Percentiles rank a stretch among this genome's conserved stretches.
These are phyloP conservation scores for Petunia axillaris DNA, from an alignment of 257 asterid species.

Conservation along the genomic window DNA sequence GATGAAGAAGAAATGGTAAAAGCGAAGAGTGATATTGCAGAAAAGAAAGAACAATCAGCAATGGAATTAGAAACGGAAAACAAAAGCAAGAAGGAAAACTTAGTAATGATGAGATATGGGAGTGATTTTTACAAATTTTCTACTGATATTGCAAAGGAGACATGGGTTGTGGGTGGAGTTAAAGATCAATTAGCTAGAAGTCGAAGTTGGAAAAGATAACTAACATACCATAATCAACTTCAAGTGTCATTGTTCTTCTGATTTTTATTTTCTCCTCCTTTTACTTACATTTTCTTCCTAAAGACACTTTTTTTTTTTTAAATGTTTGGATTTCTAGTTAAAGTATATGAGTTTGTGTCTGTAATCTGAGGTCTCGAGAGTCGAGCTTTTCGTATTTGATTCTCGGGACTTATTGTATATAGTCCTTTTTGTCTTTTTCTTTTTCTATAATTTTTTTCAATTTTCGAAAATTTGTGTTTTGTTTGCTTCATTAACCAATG, in stretches of 20 bases:
- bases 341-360: conserved; percentile 12
- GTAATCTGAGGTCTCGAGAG: not conserved
- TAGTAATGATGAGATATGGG: conserved; percentile 56
- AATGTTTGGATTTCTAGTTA: not conserved
- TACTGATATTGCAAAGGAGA: conserved; percentile 62
- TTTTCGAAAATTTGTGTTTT: not conserved
- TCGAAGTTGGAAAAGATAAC: conserved; percentile 77
- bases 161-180: conserved; percentile 74
- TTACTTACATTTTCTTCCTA: not conserved
- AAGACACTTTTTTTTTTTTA: not conserved
- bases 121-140: conserved; percentile 56
- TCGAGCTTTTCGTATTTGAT: conserved; percentile 19
- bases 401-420: conserved; percentile 6
- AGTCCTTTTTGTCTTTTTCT: not conserved
- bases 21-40: conserved; percentile 11
- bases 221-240: not conserved
- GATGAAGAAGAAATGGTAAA: conserved; percentile 14
- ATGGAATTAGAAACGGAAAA: conserved; percentile 31
- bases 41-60: not conserved
- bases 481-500: not conserved
- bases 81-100: conserved; percentile 37
- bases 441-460: not conserved
- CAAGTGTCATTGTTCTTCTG: not conserved
- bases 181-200: conserved; percentile 64
- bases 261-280: not conserved